Conservation (phyloP, 768 basidiomycete genomes). For the Tylopilus subfusipes region DNA sequence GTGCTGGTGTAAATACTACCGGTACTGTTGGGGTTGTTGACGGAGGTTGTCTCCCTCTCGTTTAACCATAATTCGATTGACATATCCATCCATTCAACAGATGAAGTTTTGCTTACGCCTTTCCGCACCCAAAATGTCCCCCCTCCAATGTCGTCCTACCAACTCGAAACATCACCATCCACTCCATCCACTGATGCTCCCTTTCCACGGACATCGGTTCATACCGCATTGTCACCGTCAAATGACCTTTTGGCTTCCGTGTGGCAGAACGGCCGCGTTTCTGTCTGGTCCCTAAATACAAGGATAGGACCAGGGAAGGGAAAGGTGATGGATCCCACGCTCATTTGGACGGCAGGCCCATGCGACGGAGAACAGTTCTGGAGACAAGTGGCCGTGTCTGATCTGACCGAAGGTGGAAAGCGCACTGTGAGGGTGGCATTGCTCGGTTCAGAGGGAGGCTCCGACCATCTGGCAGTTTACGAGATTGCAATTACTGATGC, state of each 20-base stretch:
- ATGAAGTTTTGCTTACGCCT: constrained; percentile 76
- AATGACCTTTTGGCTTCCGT: constrained; percentile 62
- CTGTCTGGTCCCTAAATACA: constrained; percentile 69
- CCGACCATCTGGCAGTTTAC: constrained; percentile 34
- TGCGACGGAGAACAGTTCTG: constrained; percentile 14
- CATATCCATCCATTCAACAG: constrained; percentile 38
- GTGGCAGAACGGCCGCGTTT: constrained; percentile 65
- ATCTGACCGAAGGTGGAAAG: neutral
- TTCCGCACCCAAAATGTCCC: constrained; percentile 93
- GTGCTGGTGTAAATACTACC: constrained; percentile 68
- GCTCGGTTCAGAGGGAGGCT: constrained; percentile 38
- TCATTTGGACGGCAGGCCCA: constrained; percentile 33
- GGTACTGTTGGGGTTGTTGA: constrained; percentile 89
- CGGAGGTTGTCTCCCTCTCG: constrained; percentile 56
- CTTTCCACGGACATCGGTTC: constrained; percentile 46
- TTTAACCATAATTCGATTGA: neutral
- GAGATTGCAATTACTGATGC: constrained; percentile 12
- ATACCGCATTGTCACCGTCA: constrained; percentile 57
- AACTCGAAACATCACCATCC: constrained; percentile 31
- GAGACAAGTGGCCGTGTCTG: constrained; percentile 31
- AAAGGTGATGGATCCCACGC: constrained; percentile 56
- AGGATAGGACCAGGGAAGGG: constrained; percentile 54
- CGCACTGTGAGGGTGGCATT: constrained; percentile 27
- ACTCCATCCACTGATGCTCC: neutral
- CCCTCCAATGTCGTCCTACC: constrained; percentile 91